Evolutionary conservation across 2,329 filamentous ascomycete species (phyloP).

Genomic region (Ophiocordyceps camponoti-saundersi): DNA sequence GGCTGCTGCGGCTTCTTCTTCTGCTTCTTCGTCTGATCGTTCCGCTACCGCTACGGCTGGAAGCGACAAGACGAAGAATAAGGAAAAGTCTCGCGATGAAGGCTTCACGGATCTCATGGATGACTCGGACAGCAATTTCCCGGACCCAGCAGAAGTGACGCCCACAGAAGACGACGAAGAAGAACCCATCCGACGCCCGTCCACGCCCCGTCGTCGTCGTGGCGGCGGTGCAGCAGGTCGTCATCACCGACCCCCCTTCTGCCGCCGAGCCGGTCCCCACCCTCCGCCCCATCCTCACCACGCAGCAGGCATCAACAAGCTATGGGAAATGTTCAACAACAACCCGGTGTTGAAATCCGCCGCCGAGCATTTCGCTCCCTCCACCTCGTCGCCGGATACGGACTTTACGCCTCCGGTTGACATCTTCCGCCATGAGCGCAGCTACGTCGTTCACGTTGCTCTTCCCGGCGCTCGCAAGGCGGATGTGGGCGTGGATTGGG

Average conservation of each 20-base stretch:
- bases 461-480: constrained; percentile 67
- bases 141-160: constrained; percentile 15
- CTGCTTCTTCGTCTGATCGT: too few species aligned
- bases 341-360: neutral
- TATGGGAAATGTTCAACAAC: neutral
- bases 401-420: constrained; percentile 52
- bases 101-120: constrained; percentile 5
- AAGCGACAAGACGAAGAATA: too few species aligned
- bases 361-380: constrained; percentile 22
- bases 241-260: too few species aligned
- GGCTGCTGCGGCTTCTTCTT: too few species aligned
- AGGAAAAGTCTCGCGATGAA: too few species aligned
- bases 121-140: constrained; percentile 12
- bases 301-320: too few species aligned
- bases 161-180: constrained; percentile 13
- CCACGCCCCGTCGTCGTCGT: too few species aligned
- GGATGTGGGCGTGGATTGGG: constrained; percentile 62
- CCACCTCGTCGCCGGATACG: constrained; percentile 10
- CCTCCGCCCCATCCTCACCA: too few species aligned
- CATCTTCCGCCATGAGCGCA: constrained; percentile 49
- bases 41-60: too few species aligned
- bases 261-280: too few species aligned
- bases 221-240: too few species aligned
- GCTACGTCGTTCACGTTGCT: constrained; percentile 57
- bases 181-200: neutral